Conservation (phyloP, 2,329 filamentous ascomycete genomes). For the Alternaria ethzedia region DNA sequence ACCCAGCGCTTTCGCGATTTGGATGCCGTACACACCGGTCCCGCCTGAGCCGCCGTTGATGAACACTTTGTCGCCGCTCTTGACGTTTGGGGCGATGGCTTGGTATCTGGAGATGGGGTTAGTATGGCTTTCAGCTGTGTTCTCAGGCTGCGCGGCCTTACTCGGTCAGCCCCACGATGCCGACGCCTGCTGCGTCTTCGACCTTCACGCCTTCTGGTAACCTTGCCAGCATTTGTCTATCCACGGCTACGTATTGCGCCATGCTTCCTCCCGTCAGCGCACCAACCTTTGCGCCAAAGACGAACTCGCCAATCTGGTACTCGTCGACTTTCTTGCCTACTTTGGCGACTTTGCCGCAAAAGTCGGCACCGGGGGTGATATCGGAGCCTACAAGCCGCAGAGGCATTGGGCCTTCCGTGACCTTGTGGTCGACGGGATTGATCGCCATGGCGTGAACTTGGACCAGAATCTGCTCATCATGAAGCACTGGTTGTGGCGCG, state of each 20-base stretch:
- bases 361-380: slow-evolving; percentile 57
- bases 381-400: slow-evolving; percentile 46
- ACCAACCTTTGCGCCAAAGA: slow-evolving; percentile 48
- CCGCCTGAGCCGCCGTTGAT: slow-evolving; percentile 71
- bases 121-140: background rate
- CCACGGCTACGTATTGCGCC: slow-evolving; percentile 46
- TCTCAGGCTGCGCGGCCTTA: slow-evolving; percentile 5
- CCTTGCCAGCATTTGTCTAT: slow-evolving; percentile 19
- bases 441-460: slow-evolving; percentile 61
- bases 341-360: slow-evolving; percentile 58
- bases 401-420: slow-evolving; percentile 57
- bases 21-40: slow-evolving; percentile 65
- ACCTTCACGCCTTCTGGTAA: slow-evolving; percentile 36
- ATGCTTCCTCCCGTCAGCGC: slow-evolving; percentile 45
- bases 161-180: slow-evolving; percentile 49
- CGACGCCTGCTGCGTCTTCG: slow-evolving; percentile 47
- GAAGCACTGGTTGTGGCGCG: slow-evolving; percentile 49
- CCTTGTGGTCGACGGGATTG: slow-evolving; percentile 71
- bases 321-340: slow-evolving; percentile 32
- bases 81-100: slow-evolving; percentile 46
- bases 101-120: slow-evolving; percentile 28
- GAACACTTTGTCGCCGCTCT: slow-evolving; percentile 60
- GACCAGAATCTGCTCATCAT: slow-evolving; percentile 59
- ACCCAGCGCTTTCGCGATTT: slow-evolving; percentile 67
- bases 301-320: slow-evolving; percentile 47